phyloP scores from a whole-genome alignment of 1,284 basidiomycete genomes.

The Coniferiporia sulphurascens region DNA sequence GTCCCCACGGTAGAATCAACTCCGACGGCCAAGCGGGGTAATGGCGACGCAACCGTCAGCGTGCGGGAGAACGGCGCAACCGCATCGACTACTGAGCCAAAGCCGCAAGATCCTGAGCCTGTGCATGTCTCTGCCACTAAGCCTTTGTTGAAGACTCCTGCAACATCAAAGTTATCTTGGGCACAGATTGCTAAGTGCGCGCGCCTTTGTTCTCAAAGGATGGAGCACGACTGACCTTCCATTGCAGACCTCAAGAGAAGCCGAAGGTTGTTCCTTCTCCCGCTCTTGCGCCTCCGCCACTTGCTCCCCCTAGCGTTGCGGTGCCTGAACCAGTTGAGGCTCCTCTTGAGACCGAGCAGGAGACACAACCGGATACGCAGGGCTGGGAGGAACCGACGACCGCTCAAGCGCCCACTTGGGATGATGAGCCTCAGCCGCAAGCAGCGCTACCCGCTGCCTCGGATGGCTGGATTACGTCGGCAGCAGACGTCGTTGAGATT shows the following conservation, averaged over 20 bases:
- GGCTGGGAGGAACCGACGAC: constrained; percentile 76
- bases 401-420: constrained; percentile 65
- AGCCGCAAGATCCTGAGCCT: constrained; percentile 8
- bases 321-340: constrained; percentile 27
- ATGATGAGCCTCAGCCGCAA: constrained; percentile 52
- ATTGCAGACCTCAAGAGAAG: constrained; percentile 49
- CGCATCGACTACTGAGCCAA: constrained; percentile 33
- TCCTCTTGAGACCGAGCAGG: constrained; percentile 24
- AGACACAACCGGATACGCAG: constrained; percentile 25
- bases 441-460: constrained; percentile 29
- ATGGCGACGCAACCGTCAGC: constrained; percentile 3
- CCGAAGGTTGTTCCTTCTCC: constrained; percentile 34
- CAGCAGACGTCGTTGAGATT: constrained; percentile 22
- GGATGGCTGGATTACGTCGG: constrained; percentile 35
- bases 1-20: not conserved
- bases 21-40: not conserved
- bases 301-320: constrained; percentile 23
- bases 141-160: constrained; percentile 47
- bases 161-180: constrained; percentile 73
- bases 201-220: constrained; percentile 6
- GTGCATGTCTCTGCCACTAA: constrained; percentile 22
- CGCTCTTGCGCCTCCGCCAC: constrained; percentile 23
- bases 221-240: not conserved
- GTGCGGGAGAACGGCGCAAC: constrained; percentile 30
- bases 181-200: constrained; percentile 71